phyloP scores from a whole-genome alignment of 306 rosid genomes.

The Hippophae tibetana region DNA sequence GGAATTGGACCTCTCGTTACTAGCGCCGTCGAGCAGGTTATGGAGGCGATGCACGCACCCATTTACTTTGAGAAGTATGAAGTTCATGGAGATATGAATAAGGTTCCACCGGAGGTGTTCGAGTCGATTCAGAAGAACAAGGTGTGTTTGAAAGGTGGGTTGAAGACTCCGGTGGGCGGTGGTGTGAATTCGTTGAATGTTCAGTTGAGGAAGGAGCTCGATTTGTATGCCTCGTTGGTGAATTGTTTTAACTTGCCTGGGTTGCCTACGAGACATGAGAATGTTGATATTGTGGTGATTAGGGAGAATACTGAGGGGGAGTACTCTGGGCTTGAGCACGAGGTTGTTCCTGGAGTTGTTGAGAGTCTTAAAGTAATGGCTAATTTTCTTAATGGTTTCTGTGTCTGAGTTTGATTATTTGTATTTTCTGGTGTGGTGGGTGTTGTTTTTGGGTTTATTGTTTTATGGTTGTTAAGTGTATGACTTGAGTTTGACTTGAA shows the following conservation, averaged over 20 bases:
- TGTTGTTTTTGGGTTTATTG: too few species aligned
- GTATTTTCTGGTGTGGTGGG: background rate
- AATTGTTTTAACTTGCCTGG: slow-evolving; percentile 61
- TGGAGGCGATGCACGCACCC: slow-evolving; percentile 98
- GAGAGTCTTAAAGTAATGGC: slow-evolving; percentile 80
- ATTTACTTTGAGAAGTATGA: slow-evolving; percentile 70
- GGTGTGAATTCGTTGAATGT: slow-evolving; percentile 75
- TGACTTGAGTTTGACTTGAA: too few species aligned
- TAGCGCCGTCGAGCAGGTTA: slow-evolving; percentile 75
- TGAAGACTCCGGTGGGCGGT: slow-evolving; percentile 78
- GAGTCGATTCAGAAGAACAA: slow-evolving; percentile 77
- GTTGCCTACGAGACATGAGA: slow-evolving; percentile 62
- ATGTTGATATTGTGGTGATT: slow-evolving; percentile 78
- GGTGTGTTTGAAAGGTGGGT: slow-evolving; percentile 75
- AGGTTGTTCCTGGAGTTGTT: slow-evolving; percentile 92
- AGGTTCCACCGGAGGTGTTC: slow-evolving; percentile 54
- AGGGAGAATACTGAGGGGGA: slow-evolving; percentile 95
- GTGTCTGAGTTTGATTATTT: background rate
- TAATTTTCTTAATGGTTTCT: background rate
- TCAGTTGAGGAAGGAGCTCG: slow-evolving; percentile 80
- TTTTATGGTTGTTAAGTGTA: too few species aligned
- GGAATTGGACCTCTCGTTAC: slow-evolving; percentile 83
- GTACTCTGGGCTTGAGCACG: slow-evolving; percentile 91
- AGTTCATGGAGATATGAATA: slow-evolving; percentile 65
- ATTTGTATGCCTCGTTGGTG: slow-evolving; percentile 72